Conservation (phyloP, 331 rosid genomes). For the Rosa hybrid region DNA sequence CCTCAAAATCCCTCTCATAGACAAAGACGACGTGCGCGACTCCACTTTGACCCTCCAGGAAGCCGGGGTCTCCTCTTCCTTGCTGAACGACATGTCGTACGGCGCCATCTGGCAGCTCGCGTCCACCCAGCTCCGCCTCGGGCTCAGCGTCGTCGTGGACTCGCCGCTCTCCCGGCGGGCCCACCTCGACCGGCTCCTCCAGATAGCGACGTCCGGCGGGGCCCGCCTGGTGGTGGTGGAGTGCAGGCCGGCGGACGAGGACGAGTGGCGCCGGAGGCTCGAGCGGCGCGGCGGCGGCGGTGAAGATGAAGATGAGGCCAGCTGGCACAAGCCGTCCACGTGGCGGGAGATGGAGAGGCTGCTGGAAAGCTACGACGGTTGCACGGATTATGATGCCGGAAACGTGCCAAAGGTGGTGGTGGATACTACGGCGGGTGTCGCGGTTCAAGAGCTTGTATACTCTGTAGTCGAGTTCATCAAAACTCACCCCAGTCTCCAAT, state of each 20-base stretch:
- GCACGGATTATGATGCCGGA: conserved; percentile 59
- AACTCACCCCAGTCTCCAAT: no score
- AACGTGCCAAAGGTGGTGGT: conserved; percentile 54
- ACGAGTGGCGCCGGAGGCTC: conserved; percentile 57
- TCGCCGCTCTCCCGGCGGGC: conserved; percentile 66
- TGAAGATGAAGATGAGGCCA: neutral
- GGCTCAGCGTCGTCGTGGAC: conserved; percentile 69
- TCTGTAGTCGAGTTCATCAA: conserved; percentile 48
- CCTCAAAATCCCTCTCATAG: conserved; percentile 52
- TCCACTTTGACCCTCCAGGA: conserved; percentile 29
- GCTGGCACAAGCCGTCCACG: conserved; percentile 64
- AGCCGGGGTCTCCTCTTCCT: conserved; percentile 21
- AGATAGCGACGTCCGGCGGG: neutral
- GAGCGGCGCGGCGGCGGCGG: conserved; percentile 32
- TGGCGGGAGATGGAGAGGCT: conserved; percentile 63
- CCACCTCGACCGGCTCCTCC: conserved; percentile 54
- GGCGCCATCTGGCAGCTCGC: conserved; percentile 43
- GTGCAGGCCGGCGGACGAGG: conserved; percentile 48
- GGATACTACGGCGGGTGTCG: conserved; percentile 48
- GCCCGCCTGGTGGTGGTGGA: conserved; percentile 48
- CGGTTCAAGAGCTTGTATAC: conserved; percentile 39
- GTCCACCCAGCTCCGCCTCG: conserved; percentile 56
- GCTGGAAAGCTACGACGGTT: conserved; percentile 57
- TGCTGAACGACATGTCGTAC: conserved; percentile 74
- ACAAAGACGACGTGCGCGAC: conserved; percentile 73